These are phyloP conservation scores for Lepiota brunneoincarnata DNA, from an alignment of 768 basidiomycete genomes.

Conservation along the genomic window DNA sequence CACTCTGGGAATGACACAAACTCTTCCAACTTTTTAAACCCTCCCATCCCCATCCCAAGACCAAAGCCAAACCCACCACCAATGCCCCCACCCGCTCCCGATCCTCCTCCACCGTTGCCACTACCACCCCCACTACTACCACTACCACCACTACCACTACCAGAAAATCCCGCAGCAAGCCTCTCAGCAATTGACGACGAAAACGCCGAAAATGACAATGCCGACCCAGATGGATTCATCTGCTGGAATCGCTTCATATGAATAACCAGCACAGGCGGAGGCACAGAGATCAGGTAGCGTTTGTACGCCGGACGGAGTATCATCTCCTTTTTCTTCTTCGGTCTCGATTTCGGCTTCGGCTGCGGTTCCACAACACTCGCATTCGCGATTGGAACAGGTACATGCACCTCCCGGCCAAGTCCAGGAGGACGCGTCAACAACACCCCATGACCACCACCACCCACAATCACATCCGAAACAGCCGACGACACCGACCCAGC, in stretches of 20 bases:
- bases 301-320: conserved; percentile 87
- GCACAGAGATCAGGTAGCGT: conserved; percentile 84
- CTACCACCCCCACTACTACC: not conserved
- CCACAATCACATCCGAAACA: not conserved
- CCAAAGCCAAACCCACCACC: not conserved
- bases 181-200: conserved; percentile 2
- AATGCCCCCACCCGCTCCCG: no score
- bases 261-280: conserved; percentile 86
- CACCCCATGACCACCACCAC: not conserved
- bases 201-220: conserved; percentile 51
- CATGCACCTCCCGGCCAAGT: not conserved
- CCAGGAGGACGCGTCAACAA: not conserved
- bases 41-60: conserved; percentile 1
- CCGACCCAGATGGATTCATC: conserved; percentile 51
- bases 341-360: conserved; percentile 21
- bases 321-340: conserved; percentile 49
- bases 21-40: conserved; percentile 90
- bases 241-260: conserved; percentile 97
- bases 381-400: no score
- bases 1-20: conserved; percentile 87
- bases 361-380: not conserved
- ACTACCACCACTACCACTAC: conserved; percentile 1
- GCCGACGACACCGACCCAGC: not conserved
- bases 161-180: conserved; percentile 1
- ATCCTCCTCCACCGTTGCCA: not conserved